phyloP scores from a whole-genome alignment of 352 stramenopile genomes.

The Phytopythium montanum region DNA sequence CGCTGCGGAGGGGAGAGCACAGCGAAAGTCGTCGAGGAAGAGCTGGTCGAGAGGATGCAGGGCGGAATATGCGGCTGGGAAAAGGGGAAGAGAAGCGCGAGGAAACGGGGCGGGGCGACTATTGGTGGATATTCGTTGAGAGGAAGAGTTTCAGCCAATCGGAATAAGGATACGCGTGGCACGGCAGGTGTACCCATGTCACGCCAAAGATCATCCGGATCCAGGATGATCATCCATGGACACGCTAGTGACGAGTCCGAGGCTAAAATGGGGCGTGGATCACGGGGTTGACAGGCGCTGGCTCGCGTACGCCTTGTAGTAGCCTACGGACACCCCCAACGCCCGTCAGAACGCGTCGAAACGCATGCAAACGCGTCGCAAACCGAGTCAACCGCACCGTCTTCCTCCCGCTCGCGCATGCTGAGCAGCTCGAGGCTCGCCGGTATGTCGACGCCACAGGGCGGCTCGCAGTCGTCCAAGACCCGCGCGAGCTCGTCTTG shows the following conservation, averaged over 20 bases:
- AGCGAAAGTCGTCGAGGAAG: too few species aligned
- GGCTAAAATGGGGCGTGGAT: not conserved
- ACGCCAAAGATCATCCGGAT: too few species aligned
- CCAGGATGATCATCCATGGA: too few species aligned
- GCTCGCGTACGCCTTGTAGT: slow-evolving; percentile 8
- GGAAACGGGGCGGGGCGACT: slow-evolving; percentile 11
- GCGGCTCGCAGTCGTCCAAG: slow-evolving; percentile 7
- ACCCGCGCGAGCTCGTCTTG: slow-evolving; percentile 24
- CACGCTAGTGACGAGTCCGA: too few species aligned
- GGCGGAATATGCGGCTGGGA: slow-evolving; percentile 12
- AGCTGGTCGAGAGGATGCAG: too few species aligned
- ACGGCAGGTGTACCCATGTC: not conserved
- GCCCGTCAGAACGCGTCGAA: too few species aligned
- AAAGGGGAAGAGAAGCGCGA: slow-evolving; percentile 3
- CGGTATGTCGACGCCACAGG: slow-evolving; percentile 11
- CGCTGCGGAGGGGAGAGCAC: too few species aligned
- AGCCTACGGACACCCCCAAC: too few species aligned
- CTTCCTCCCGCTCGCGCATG: slow-evolving; percentile 30
- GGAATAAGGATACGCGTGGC: not conserved
- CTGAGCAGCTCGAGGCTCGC: slow-evolving; percentile 25
- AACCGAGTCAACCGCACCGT: slow-evolving; percentile 31
- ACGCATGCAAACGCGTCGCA: too few species aligned
- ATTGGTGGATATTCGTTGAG: not conserved
- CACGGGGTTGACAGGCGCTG: not conserved
- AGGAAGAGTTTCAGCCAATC: slow-evolving; percentile 10